Percentiles rank a stretch among this genome's conserved stretches.
Conservation (phyloP, 495 filamentous ascomycete species). For the Lichenothelia convexa region DNA sequence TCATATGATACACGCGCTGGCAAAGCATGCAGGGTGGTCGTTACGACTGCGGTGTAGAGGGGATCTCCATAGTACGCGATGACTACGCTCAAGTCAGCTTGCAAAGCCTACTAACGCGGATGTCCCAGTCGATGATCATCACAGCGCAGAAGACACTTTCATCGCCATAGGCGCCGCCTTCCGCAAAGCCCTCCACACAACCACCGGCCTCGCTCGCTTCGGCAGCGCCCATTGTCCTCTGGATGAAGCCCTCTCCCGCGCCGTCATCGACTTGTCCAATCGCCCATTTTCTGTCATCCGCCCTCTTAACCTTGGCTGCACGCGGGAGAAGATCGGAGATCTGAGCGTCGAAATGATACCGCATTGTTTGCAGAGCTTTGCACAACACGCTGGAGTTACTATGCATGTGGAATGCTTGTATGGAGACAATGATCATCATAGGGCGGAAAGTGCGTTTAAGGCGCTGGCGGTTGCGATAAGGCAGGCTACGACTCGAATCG, state of each 20-base stretch:
- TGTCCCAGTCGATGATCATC: conserved; percentile 84
- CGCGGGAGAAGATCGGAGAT: conserved; percentile 81
- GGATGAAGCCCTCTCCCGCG: conserved; percentile 85
- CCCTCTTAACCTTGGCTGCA: conserved; percentile 63
- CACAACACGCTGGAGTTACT: conserved; percentile 75
- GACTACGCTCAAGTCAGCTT: conserved; percentile 1
- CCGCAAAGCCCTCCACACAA: conserved; percentile 51
- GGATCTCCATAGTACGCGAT: conserved; percentile 65
- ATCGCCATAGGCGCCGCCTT: conserved; percentile 76
- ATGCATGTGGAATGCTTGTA: conserved; percentile 79
- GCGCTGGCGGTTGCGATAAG: conserved; percentile 73
- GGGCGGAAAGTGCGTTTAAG: conserved; percentile 95
- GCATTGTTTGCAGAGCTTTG: conserved; percentile 85
- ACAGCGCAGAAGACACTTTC: conserved; percentile 91
- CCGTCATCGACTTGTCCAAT: conserved; percentile 85
- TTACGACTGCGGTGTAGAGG: conserved; percentile 63
- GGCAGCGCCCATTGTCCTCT: conserved; percentile 80
- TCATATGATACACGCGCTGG: conserved; percentile 94
- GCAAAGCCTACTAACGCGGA: conserved; percentile 1
- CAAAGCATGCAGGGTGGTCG: conserved; percentile 91
- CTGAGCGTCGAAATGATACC: conserved; percentile 93
- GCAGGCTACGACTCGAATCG: conserved; percentile 52
- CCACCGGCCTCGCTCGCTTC: conserved; percentile 71
- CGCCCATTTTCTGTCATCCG: conserved; percentile 69
- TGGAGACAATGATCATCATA: conserved; percentile 88